Evolutionary conservation across 768 basidiomycete species (phyloP), one percentile per base, ranked within the genome.

Genomic region (Boletus speciosus): DNA sequence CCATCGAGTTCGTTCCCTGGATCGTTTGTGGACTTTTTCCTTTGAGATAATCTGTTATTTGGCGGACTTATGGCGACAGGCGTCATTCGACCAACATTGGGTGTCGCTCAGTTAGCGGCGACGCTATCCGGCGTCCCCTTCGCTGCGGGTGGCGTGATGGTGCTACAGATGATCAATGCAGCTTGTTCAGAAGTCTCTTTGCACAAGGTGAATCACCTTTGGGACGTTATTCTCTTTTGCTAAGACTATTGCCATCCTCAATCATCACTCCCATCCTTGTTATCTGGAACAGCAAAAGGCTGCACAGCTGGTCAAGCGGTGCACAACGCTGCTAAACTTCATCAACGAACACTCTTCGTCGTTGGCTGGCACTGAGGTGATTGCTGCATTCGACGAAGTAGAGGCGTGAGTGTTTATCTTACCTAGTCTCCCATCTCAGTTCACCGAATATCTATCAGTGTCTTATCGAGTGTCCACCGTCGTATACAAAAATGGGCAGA

Each of bases 111-210:
- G 49, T 55, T 81, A 34, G 77, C 73, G n/a, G 77, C 74, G 12
- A 67, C 76, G 14, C 47, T 76, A 0, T 73, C 68, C 3, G 79
- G 79, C 44, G 68, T 78, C 4, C 81, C 81, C 6, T 77, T 74
- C 41, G 73, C 75, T 27, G 71, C 77, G 0, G 71, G 77, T 4
- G 76, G 74, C 16, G 77, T 76, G 6, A 65, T 74, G 50, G 55
- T 75, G 0, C 58, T 82, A 9, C 70, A 77, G 55, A 72, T 77
- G 51, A 81, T 83, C 55, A 66, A 70, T n/a, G 52, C 66, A 7
- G 55, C 73, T 19, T 84, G 81, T 58, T 70, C 76, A 7, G 70
- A 81, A 52, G 72, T 83, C 19, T 62, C 71, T 21, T 63, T 75
- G 21, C 75, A 81, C 63, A 83, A 81, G 76, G 83, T 81, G 47